These are phyloP conservation scores for Gilbertella persicaria DNA, from an alignment of 371 early-diverging fungal species.

Conservation along the genomic window DNA sequence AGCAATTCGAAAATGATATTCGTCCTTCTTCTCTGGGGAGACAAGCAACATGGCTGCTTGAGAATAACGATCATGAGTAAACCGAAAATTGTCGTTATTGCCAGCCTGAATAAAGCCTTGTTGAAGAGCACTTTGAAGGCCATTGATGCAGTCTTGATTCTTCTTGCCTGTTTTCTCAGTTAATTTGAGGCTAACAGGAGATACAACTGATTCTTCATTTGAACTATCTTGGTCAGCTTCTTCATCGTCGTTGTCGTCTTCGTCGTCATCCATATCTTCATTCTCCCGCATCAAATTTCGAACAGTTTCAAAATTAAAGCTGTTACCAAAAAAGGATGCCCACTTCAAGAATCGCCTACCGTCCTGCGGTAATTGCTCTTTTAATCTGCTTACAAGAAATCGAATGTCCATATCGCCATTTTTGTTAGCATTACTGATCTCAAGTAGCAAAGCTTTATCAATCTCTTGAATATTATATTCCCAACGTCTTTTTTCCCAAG, in stretches of 20 bases:
- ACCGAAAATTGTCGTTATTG: constrained; percentile 45
- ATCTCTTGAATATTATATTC: constrained; percentile 51
- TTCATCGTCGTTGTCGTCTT: constrained; percentile 13
- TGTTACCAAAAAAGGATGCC: constrained; percentile 53
- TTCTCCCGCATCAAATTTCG: constrained; percentile 43
- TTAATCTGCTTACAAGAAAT: constrained; percentile 43
- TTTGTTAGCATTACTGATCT: constrained; percentile 19
- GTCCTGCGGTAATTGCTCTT: constrained; percentile 43
- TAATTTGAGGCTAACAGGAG: neutral
- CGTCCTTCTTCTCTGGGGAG: constrained; percentile 28
- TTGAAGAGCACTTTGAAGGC: constrained; percentile 45
- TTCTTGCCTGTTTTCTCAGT: neutral
- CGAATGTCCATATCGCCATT: constrained; percentile 40
- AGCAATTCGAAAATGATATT: constrained; percentile 40
- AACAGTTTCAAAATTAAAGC: constrained; percentile 45
- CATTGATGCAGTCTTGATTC: constrained; percentile 42
- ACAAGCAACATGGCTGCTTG: constrained; percentile 47
- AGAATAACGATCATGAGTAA: constrained; percentile 49
- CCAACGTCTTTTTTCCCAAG: constrained; percentile 51
- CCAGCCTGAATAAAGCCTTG: constrained; percentile 48
- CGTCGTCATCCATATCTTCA: constrained; percentile 27
- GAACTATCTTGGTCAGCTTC: constrained; percentile 10
- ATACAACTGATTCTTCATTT: neutral
- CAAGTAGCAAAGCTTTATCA: constrained; percentile 36
- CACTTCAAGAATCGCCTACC: constrained; percentile 50